A percentile compares a stretch with the other conserved stretches of the same genome.
phyloP scores from a whole-genome alignment of 345 rosid genomes.

The Sonneratia alba region DNA sequence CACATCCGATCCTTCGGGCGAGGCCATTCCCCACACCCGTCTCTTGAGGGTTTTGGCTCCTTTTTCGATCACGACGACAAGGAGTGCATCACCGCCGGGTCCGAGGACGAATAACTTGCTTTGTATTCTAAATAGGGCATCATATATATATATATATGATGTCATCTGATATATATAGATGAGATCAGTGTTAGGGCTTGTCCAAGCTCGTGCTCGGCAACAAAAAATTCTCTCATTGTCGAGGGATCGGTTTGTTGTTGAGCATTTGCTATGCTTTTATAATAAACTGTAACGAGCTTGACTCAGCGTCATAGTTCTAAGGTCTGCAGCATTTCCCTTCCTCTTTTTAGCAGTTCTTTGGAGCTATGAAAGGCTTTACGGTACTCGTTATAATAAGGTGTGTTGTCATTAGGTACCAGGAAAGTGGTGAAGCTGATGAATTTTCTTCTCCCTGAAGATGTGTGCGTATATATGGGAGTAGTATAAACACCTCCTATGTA shows the following conservation, averaged over 20 bases:
- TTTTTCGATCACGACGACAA: conserved; percentile 23
- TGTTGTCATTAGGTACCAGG: background rate
- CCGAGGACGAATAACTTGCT: conserved; percentile 33
- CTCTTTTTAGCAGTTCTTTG: background rate
- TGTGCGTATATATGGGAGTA: too few relatives aligned
- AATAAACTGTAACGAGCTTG: too few relatives aligned
- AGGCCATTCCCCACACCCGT: conserved; percentile 86
- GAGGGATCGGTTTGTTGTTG: conserved; percentile 60
- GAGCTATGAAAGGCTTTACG: background rate
- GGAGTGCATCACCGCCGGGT: conserved; percentile 48
- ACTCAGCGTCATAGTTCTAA: too few relatives aligned
- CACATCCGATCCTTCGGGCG: conserved; percentile 87
- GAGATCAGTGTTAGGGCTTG: background rate
- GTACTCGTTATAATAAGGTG: background rate
- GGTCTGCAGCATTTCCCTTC: background rate
- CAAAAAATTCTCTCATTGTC: conserved; percentile 44
- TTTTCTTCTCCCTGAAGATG: conserved; percentile 32
- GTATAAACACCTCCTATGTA: too few relatives aligned
- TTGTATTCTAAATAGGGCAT: background rate
- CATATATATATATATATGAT: background rate
- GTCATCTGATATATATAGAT: background rate
- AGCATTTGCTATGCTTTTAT: conserved; percentile 41
- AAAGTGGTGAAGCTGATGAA: conserved; percentile 54
- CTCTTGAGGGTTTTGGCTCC: conserved; percentile 45
- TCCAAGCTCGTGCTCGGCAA: conserved; percentile 58